Evolutionary conservation across 2,329 filamentous ascomycete species (phyloP).

Genomic region (Ophiostoma populinum): DNA sequence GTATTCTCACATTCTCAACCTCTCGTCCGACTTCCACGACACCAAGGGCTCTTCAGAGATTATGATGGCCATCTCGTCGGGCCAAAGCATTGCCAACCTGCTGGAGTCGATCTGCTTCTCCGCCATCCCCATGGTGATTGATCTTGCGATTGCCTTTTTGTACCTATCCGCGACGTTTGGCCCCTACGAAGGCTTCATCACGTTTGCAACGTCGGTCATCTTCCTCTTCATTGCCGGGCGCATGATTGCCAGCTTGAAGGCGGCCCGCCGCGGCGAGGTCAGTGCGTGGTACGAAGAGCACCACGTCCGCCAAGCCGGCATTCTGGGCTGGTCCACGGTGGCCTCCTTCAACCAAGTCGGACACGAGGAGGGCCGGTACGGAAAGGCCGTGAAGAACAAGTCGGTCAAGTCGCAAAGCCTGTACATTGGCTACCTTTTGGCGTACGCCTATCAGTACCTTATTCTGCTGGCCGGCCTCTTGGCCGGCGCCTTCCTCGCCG

Average conservation of each 20-base stretch:
- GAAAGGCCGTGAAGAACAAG: slow-evolving; percentile 27
- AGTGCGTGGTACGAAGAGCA: slow-evolving; percentile 37
- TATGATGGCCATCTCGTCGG: slow-evolving; percentile 37
- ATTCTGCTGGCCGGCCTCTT: slow-evolving; percentile 54
- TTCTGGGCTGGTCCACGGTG: slow-evolving; percentile 42
- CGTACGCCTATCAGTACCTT: slow-evolving; percentile 38
- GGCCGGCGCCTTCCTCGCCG: slow-evolving; percentile 40
- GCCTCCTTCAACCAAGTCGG: slow-evolving; percentile 41
- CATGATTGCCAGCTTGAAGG: slow-evolving; percentile 32
- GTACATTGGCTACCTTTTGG: slow-evolving; percentile 29
- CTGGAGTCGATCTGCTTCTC: slow-evolving; percentile 41
- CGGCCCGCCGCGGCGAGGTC: slow-evolving; percentile 31
- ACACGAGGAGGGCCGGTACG: slow-evolving; percentile 37
- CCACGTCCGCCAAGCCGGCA: slow-evolving; percentile 35
- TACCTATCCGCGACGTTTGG: slow-evolving; percentile 43
- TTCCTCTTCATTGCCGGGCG: slow-evolving; percentile 36
- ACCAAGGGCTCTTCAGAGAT: slow-evolving; percentile 42
- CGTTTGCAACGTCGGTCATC: slow-evolving; percentile 37
- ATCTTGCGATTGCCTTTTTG: slow-evolving; percentile 39
- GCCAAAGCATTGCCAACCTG: slow-evolving; percentile 34
- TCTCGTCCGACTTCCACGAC: slow-evolving; percentile 45
- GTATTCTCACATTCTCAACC: slow-evolving; percentile 41
- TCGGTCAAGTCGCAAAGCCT: slow-evolving; percentile 22
- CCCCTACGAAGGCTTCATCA: slow-evolving; percentile 45
- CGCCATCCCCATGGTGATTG: slow-evolving; percentile 41